A percentile compares a stretch with the other conserved stretches of the same genome.
phyloP scores from a whole-genome alignment of 768 basidiomycete genomes.

The Termitomyces sp. region DNA sequence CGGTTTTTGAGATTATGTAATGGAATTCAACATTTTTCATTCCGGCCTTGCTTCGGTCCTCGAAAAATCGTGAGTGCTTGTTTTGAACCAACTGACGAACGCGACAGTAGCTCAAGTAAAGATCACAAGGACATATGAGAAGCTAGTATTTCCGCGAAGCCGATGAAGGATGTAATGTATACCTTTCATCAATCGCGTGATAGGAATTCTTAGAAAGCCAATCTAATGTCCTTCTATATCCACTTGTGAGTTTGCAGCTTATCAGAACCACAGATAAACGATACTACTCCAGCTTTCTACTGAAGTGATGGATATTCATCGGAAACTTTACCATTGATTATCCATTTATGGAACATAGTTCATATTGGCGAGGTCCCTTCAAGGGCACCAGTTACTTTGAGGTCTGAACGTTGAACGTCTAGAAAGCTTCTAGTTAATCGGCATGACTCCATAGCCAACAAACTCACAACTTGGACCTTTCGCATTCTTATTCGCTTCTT shows the following conservation, averaged over 20 bases:
- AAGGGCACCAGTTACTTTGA: not conserved
- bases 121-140: not conserved
- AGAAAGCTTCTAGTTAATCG: not conserved
- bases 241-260: not conserved
- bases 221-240: not conserved
- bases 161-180: not conserved
- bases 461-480: not conserved
- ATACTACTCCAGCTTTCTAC: not conserved
- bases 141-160: not conserved
- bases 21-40: not conserved
- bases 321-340: not conserved
- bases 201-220: not conserved
- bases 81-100: not conserved
- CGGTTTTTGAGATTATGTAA: not conserved
- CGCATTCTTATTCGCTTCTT: not conserved
- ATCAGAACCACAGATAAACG: not conserved
- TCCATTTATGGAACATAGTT: not conserved
- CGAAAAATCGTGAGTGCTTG: not conserved
- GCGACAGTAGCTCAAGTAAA: not conserved
- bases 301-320: not conserved
- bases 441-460: too few relatives aligned
- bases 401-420: not conserved
- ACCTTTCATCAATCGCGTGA: not conserved
- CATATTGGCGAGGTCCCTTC: not conserved
- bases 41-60: not conserved